Conservation (phyloP, 148 eudicot species). For the Rhododendron simsii region DNA sequence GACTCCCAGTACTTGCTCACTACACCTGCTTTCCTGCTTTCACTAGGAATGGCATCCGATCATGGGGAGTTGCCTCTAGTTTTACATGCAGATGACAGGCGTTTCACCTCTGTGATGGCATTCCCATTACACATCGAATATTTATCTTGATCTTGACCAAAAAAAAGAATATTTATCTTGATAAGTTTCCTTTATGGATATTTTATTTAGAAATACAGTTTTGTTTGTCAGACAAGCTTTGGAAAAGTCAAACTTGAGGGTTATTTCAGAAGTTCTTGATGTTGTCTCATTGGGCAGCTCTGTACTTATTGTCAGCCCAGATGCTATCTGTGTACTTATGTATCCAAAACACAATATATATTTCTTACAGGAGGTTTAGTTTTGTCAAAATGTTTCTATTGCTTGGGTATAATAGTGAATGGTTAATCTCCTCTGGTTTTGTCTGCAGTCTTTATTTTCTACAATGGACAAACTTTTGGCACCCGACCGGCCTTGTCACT, state of each 20-base stretch:
- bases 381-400: background rate
- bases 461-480: constrained; percentile 77
- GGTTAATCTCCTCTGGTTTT: constrained; percentile 17
- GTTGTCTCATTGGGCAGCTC: background rate
- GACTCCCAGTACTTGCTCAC: background rate
- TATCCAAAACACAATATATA: background rate
- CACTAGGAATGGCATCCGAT: background rate
- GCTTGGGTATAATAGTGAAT: background rate
- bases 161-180: background rate
- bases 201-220: background rate
- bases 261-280: background rate
- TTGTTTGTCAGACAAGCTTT: background rate
- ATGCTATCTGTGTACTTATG: background rate
- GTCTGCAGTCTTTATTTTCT: constrained; percentile 68
- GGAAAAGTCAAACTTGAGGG: background rate
- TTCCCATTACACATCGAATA: background rate
- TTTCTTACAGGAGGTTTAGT: background rate
- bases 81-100: background rate
- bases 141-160: background rate
- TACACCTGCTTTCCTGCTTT: background rate
- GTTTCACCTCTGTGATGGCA: background rate
- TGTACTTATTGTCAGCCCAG: background rate
- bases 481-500: constrained; percentile 81
- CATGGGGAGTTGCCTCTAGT: background rate
- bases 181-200: background rate